Percentiles rank a stretch among this genome's conserved stretches.
These are phyloP conservation scores for Nothophoma quercina DNA, from an alignment of 2,329 filamentous ascomycete species.

Conservation along the genomic window DNA sequence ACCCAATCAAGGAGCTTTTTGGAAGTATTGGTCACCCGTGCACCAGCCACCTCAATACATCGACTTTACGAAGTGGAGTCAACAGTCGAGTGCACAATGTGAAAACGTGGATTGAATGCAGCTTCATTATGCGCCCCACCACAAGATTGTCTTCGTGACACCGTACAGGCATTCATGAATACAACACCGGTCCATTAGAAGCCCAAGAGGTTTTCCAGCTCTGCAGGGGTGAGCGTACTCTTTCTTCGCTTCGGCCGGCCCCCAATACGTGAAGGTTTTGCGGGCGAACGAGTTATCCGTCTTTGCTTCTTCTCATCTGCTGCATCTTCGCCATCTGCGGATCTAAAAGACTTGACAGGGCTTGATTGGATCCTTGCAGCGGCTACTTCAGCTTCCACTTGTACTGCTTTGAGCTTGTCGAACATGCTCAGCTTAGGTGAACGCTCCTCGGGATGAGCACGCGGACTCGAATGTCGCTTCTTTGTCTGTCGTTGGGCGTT, in stretches of 20 bases:
- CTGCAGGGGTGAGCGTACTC: conserved; percentile 78
- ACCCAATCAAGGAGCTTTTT: conserved; percentile 20
- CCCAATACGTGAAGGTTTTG: conserved; percentile 57
- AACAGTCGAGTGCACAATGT: conserved; percentile 2
- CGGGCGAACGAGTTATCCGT: conserved; percentile 38
- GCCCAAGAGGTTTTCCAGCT: conserved; percentile 63
- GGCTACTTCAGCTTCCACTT: conserved; percentile 55
- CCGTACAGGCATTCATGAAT: background rate
- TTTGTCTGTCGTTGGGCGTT: conserved; percentile 45
- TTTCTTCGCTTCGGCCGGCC: conserved; percentile 70
- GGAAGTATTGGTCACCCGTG: conserved; percentile 18
- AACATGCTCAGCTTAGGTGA: conserved; percentile 54
- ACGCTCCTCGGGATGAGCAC: conserved; percentile 47
- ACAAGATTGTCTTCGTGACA: conserved; percentile 11
- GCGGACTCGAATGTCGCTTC: conserved; percentile 50
- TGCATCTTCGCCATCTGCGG: conserved; percentile 30
- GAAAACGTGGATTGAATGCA: conserved; percentile 15
- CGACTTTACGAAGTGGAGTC: conserved; percentile 4
- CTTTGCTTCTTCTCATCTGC: conserved; percentile 30
- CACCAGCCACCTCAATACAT: conserved; percentile 22
- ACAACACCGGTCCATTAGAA: conserved; percentile 25
- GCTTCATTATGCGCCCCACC: conserved; percentile 12
- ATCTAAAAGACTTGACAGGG: conserved; percentile 16
- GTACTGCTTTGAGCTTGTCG: conserved; percentile 56
- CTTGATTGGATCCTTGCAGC: conserved; percentile 33